Conservation (phyloP, 108 stramenopile species). For the Skeletonema marinoi region DNA sequence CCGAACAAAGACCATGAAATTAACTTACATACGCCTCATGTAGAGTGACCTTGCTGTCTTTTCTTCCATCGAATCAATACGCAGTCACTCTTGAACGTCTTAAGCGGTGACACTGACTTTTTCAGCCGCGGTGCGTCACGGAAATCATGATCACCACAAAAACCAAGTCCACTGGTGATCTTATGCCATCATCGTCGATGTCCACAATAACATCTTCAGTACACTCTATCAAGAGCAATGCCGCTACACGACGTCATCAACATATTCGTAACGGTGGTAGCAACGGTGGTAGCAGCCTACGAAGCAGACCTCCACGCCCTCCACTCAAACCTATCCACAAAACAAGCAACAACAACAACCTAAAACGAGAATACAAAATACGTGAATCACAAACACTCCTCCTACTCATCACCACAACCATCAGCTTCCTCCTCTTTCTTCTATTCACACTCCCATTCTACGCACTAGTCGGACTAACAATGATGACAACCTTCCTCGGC, state of each 20-base stretch:
- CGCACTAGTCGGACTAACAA: slow-evolving; percentile 18
- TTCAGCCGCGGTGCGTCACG: too few species aligned
- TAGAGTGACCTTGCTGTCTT: too few species aligned
- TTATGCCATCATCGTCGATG: background rate
- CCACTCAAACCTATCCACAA: background rate
- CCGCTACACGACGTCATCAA: slow-evolving; percentile 2
- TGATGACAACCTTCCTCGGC: slow-evolving; percentile 12
- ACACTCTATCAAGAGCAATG: background rate
- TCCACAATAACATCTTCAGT: background rate
- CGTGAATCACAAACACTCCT: slow-evolving; percentile 13
- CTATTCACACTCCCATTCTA: slow-evolving; percentile 22
- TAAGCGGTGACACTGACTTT: too few species aligned
- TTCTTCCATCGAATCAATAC: too few species aligned
- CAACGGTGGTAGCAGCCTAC: background rate
- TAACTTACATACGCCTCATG: too few species aligned
- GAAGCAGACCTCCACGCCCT: background rate
- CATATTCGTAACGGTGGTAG: background rate
- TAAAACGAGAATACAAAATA: slow-evolving; percentile 15
- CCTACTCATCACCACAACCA: background rate
- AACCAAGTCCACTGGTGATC: background rate
- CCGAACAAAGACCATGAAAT: too few species aligned
- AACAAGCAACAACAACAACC: background rate
- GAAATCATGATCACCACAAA: background rate
- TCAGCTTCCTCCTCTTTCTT: slow-evolving; percentile 19
- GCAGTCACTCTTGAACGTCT: too few species aligned